Conservation (phyloP, 78 protist genomes). For the Planoprotostelium fungivorum region DNA sequence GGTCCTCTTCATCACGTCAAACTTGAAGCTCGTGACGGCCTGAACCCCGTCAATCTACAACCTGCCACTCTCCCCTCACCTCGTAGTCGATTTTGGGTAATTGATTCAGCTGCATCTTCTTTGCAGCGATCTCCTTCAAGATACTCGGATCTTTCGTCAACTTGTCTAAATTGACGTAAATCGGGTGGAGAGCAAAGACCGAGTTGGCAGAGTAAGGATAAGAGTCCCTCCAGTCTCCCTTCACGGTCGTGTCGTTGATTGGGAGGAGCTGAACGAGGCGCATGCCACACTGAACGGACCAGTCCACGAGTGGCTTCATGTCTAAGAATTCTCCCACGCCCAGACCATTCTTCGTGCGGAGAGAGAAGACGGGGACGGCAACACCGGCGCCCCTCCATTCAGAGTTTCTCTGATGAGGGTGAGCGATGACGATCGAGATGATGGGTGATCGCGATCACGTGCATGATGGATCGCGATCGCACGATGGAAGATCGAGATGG, state of each 20-base stretch:
- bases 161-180: conserved; percentile 55
- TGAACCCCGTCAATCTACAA: background rate
- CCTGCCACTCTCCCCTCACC: background rate
- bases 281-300: conserved; percentile 38
- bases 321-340: conserved; percentile 89
- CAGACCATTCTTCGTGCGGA: conserved; percentile 35
- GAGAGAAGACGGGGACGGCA: conserved; percentile 78
- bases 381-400: conserved; percentile 67
- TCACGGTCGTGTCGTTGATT: conserved; percentile 78
- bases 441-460: conserved; percentile 39
- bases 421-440: too few species aligned
- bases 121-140: background rate
- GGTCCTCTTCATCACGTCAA: conserved; percentile 7
- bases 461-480: conserved; percentile 23
- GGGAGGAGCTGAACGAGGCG: conserved; percentile 80
- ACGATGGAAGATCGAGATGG: background rate
- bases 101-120: conserved; percentile 38
- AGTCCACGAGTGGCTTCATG: conserved; percentile 48
- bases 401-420: conserved; percentile 16
- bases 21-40: conserved; percentile 23
- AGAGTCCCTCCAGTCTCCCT: conserved; percentile 55
- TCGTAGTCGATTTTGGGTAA: conserved; percentile 55
- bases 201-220: conserved; percentile 77
- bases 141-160: conserved; percentile 19
- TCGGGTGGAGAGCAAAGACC: conserved; percentile 78